These are phyloP conservation scores for Pichia manshurica DNA, from an alignment of 805 yeast genomes.

Conservation along the genomic window DNA sequence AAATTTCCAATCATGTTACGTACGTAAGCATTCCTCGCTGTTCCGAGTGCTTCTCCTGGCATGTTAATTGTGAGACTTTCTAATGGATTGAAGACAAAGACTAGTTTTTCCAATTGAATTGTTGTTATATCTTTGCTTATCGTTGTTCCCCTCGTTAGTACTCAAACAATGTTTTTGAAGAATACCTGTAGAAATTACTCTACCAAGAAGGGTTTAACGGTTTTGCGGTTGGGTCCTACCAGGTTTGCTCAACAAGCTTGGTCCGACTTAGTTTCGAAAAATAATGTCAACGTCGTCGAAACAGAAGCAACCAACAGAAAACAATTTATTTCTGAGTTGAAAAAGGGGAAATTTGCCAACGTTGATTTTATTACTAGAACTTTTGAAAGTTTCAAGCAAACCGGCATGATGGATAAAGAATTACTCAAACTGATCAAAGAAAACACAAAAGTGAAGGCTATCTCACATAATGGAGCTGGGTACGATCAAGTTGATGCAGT, in stretches of 20 bases:
- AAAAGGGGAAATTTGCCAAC: conserved; percentile 31
- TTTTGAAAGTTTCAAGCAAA: conserved; percentile 32
- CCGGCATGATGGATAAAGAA: conserved; percentile 43
- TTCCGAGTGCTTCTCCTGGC: no score
- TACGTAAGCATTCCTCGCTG: no score
- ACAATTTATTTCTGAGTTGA: conserved; percentile 36
- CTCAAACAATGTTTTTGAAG: neutral
- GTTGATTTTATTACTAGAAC: conserved; percentile 39
- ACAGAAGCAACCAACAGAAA: conserved; percentile 35
- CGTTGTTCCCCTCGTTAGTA: no score
- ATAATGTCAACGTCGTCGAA: conserved; percentile 42
- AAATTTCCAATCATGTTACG: no score
- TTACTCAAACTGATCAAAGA: conserved; percentile 33
- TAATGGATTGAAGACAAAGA: no score
- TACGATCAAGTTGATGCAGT: conserved; percentile 47
- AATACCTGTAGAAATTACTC: neutral
- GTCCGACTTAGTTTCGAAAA: conserved; percentile 32
- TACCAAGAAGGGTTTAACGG: conserved; percentile 40
- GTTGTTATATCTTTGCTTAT: no score
- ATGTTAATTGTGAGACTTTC: no score
- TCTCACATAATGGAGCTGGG: conserved; percentile 53
- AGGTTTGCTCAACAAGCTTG: conserved; percentile 60
- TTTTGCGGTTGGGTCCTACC: conserved; percentile 60
- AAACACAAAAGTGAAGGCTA: conserved; percentile 33
- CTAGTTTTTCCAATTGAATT: no score